Evolutionary conservation across 345 rosid genomes (phyloP).

Genomic region (Tarenaya hassleriana): DNA sequence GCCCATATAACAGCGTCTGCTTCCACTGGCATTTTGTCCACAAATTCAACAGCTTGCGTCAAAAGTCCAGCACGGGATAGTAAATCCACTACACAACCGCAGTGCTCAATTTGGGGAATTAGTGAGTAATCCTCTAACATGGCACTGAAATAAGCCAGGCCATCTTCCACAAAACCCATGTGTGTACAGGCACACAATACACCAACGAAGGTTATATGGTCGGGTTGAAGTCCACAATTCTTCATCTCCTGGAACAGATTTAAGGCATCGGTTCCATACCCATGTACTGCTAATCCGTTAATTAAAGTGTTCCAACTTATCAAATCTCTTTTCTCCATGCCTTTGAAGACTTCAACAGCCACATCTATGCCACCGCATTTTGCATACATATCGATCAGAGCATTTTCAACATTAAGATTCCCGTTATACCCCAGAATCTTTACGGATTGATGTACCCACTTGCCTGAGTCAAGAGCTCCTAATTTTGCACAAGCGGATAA

Average conservation of each 20-base stretch:
- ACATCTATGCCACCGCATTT: conserved; percentile 61
- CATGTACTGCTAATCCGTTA: conserved; percentile 65
- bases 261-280: conserved; percentile 59
- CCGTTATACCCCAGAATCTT: conserved; percentile 45
- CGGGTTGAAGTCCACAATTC: conserved; percentile 44
- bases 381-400: conserved; percentile 78
- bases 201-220: conserved; percentile 66
- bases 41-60: conserved; percentile 61
- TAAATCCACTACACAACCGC: conserved; percentile 80
- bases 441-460: conserved; percentile 60
- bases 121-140: conserved; percentile 56
- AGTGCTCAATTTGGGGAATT: conserved; percentile 72
- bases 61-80: conserved; percentile 71
- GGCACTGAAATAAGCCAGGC: conserved; percentile 54
- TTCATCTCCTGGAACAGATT: conserved; percentile 54
- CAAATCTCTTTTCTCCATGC: conserved; percentile 55
- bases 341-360: conserved; percentile 50
- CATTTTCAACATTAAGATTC: conserved; percentile 59
- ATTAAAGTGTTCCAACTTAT: conserved; percentile 78
- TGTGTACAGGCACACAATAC: conserved; percentile 68
- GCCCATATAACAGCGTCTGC: conserved; percentile 88
- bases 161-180: conserved; percentile 67
- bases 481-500: conserved; percentile 73
- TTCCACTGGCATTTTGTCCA: conserved; percentile 53
- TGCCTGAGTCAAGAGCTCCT: conserved; percentile 74